Conservation (phyloP, 176 grass and related monocot species). For the Zoysia pacifica region DNA sequence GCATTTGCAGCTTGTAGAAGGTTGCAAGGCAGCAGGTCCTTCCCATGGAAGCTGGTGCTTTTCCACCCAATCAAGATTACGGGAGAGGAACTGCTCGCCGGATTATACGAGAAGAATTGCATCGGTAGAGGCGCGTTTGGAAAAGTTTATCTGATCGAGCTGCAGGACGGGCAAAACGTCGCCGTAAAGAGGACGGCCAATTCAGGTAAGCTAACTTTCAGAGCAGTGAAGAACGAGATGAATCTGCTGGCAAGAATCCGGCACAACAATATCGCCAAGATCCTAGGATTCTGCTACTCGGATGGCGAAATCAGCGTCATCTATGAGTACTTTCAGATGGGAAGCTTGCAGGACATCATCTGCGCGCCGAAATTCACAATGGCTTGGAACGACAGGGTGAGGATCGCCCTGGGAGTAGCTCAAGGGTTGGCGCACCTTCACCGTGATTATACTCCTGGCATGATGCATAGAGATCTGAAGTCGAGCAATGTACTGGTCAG, state of each 20-base stretch:
- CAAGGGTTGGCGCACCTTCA: conserved; percentile 67
- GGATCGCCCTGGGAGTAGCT: conserved; percentile 62
- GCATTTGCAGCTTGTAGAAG: conserved; percentile 37
- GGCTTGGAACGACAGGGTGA: conserved; percentile 50
- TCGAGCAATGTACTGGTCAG: conserved; percentile 68
- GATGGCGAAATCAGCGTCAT: conserved; percentile 52
- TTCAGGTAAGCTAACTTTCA: conserved; percentile 49
- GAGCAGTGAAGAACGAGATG: conserved; percentile 61
- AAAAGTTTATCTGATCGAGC: conserved; percentile 42
- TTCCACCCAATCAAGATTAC: conserved; percentile 64
- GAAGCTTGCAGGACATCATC: conserved; percentile 60
- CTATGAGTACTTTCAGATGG: conserved; percentile 53
- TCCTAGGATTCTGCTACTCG: conserved; percentile 66
- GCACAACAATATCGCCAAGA: conserved; percentile 65
- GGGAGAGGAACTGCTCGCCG: conserved; percentile 52
- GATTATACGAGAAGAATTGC: conserved; percentile 49
- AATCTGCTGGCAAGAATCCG: conserved; percentile 60
- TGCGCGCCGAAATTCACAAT: conserved; percentile 37
- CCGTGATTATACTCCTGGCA: conserved; percentile 41
- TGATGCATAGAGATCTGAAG: conserved; percentile 71
- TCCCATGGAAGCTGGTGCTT: conserved; percentile 60
- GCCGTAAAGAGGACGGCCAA: conserved; percentile 55
- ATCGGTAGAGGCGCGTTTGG: conserved; percentile 68
- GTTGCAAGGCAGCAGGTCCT: conserved; percentile 1
- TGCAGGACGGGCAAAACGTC: conserved; percentile 50